Evolutionary conservation across 2,329 filamentous ascomycete genomes (phyloP).

Genomic region (Sporothrix protearum): DNA sequence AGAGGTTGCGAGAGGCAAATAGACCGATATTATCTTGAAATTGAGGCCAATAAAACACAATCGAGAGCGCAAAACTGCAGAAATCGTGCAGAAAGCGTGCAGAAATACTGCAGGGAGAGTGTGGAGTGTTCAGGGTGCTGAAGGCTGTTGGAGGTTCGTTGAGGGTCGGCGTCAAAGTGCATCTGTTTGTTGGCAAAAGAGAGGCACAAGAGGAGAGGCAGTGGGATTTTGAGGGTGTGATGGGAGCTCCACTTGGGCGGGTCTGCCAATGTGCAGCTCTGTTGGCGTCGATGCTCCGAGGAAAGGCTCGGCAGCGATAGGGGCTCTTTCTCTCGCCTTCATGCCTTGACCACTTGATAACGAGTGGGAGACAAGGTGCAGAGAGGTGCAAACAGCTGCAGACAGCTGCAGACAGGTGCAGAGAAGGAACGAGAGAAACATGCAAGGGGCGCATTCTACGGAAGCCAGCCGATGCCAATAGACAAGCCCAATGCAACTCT

Average conservation of each 20-base stretch:
- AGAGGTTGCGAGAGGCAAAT: background rate
- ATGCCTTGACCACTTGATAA: constrained; percentile 1
- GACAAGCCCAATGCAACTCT: constrained; percentile 9
- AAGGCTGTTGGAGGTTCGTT: background rate
- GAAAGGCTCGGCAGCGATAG: background rate
- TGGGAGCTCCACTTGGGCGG: background rate
- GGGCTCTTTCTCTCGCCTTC: background rate
- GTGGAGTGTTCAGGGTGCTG: background rate
- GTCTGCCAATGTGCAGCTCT: background rate
- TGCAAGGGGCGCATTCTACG: background rate
- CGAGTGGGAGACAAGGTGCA: background rate
- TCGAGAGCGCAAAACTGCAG: background rate
- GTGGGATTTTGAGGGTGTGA: background rate
- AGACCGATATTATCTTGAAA: background rate
- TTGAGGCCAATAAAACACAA: background rate
- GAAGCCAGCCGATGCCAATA: constrained; percentile 5
- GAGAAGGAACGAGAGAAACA: background rate
- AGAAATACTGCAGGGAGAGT: background rate
- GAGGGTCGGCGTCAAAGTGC: background rate
- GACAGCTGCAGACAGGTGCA: background rate
- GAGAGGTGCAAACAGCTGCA: background rate
- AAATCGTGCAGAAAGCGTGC: background rate
- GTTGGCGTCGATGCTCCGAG: background rate
- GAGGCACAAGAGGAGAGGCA: background rate
- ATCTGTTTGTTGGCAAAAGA: background rate